Base-by-base conservation (phyloP, 228 moss, liverwort and hornwort species). In the Sphagnum magellanicum region DNA sequence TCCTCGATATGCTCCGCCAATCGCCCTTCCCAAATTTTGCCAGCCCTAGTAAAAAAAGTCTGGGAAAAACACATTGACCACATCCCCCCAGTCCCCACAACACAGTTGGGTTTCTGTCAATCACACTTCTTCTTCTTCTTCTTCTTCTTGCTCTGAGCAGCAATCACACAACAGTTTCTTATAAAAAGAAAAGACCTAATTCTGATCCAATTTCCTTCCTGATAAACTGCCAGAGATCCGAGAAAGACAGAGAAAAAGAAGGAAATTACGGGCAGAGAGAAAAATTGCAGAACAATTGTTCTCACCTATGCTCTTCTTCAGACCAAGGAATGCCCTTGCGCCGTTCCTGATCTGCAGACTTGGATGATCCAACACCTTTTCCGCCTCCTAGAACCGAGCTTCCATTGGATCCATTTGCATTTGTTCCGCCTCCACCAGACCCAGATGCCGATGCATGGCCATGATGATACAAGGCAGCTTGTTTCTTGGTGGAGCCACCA, bases 1-100 rank as follows among this genome's bases (percentile, higher is more conserved):
- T 92, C 63, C 91, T 76, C 61, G 95, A 92, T 68, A 95, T 95
- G 70, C 92, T 95, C 71, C 92, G 87, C 95, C 95, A 95, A 74
- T 95, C 95, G 51, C 95, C 95, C 76, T 95, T 95, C 71, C 95
- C 95, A 60, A 89, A 95, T 81, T 95, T 95, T 16, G 77, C 86
- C 77, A 95, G 81, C 59, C 95, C 95, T 63, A 89, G 77, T 74
- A 95, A 75, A 71, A 95, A 92, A 67, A 92, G 75, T 76, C 95
- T 95, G 85, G 32, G 3, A 32, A 32, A 32, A 32, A 32, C 32
- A 32, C 32, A 32, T 32, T 32, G 32, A 32, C 32, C 32, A 32
- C 32, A 32, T 32, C 32, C 32, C 32, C 32, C 32, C 32, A 32
- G 32, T 32, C 32, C 32, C 32, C 32, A 2, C 32, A 32, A 32